Conservation (phyloP, 176 grass and related monocot genomes). For the Triticum dicoccoides region DNA sequence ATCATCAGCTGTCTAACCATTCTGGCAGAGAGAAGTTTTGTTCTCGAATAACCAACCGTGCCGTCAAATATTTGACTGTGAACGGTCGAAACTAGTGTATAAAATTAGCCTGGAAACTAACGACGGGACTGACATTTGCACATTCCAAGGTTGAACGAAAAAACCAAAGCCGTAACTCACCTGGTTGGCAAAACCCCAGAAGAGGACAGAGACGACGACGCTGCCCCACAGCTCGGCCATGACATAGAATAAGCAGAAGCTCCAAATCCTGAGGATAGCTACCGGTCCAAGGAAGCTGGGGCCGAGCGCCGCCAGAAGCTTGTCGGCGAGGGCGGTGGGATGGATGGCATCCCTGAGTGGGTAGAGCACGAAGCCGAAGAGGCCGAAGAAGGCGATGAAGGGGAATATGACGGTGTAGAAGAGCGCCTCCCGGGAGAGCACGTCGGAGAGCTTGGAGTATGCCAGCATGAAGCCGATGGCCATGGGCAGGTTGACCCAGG, state of each 20-base stretch:
- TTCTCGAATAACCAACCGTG: neutral
- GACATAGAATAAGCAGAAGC: slow-evolving; percentile 94
- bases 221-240: slow-evolving; percentile 95
- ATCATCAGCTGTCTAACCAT: neutral
- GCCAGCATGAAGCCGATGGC: slow-evolving; percentile 89
- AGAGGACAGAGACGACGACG: slow-evolving; percentile 85
- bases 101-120: neutral
- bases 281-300: slow-evolving; percentile 76
- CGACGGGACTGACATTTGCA: neutral
- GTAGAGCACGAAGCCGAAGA: slow-evolving; percentile 80
- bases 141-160: neutral
- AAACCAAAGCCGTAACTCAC: slow-evolving; percentile 15
- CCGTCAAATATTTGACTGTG: neutral
- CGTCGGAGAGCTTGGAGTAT: slow-evolving; percentile 85
- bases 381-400: slow-evolving; percentile 82
- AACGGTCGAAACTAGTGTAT: neutral
- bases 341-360: slow-evolving; percentile 69
- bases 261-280: slow-evolving; percentile 79
- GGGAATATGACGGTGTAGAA: slow-evolving; percentile 89
- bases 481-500: slow-evolving; percentile 86
- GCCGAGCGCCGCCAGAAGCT: slow-evolving; percentile 65
- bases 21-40: neutral
- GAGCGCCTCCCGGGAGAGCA: slow-evolving; percentile 69
- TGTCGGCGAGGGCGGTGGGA: slow-evolving; percentile 69
- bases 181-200: slow-evolving; percentile 94